Percentiles rank a stretch among this genome's conserved stretches.
Conservation (phyloP, 805 yeast genomes). For the Kodamaea neixiangensis region DNA sequence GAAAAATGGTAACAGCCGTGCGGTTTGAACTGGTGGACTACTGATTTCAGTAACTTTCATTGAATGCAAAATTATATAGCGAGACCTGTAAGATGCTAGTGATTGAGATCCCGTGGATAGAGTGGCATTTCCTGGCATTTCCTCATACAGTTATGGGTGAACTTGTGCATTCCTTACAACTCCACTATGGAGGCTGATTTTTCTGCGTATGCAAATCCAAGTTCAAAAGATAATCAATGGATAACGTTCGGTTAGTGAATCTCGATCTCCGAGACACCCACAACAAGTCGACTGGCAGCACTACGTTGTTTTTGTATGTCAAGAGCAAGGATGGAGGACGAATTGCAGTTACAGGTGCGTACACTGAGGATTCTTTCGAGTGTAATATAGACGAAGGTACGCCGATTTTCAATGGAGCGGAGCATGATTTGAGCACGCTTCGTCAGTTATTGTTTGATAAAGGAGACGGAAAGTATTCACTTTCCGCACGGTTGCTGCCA, state of each 20-base stretch:
- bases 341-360: constrained; percentile 17
- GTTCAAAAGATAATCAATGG: not conserved
- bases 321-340: not conserved
- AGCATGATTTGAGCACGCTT: constrained; percentile 12
- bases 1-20: no score
- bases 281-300: constrained; percentile 14
- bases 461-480: constrained; percentile 1
- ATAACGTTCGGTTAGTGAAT: constrained; percentile 14
- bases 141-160: not conserved
- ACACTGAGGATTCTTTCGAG: constrained; percentile 20
- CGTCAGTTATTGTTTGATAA: constrained; percentile 27
- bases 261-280: constrained; percentile 21
- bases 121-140: no score
- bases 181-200: not conserved
- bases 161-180: not conserved
- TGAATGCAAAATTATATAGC: no score
- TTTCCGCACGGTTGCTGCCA: not conserved
- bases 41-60: no score
- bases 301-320: constrained; percentile 21
- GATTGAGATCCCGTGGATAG: no score
- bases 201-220: not conserved
- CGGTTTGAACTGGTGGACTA: no score
- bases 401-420: not conserved
- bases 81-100: no score
- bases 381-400: constrained; percentile 11